Evolutionary conservation across 179 eudicot species (phyloP).

Genomic region (Silene noctiflora): DNA sequence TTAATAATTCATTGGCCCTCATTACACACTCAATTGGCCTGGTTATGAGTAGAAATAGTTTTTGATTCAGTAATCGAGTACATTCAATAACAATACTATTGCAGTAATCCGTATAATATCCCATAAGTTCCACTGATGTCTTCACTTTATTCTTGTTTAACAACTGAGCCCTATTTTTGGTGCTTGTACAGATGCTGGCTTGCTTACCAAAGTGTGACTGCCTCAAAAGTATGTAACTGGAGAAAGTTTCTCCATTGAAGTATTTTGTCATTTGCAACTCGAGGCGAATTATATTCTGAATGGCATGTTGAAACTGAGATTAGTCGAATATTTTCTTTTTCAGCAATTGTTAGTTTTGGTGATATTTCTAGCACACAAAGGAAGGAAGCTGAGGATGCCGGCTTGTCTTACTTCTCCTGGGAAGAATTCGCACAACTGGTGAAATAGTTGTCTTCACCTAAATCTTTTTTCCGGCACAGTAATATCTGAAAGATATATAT

Average conservation of each 20-base stretch:
- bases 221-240: constrained; percentile 65
- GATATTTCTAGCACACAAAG: constrained; percentile 52
- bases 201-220: constrained; percentile 59
- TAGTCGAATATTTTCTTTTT: neutral
- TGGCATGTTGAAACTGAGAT: neutral
- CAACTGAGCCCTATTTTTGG: neutral
- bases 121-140: neutral
- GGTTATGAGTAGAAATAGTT: too few species aligned
- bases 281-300: neutral
- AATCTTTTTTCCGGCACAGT: neutral
- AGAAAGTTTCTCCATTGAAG: neutral
- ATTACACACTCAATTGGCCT: too few species aligned
- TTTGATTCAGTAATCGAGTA: too few species aligned
- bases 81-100: too few species aligned
- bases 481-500: neutral
- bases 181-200: constrained; percentile 58
- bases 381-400: constrained; percentile 63
- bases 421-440: constrained; percentile 69
- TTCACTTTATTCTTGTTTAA: neutral
- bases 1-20: too few species aligned
- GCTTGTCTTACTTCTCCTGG: constrained; percentile 83
- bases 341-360: constrained; percentile 89
- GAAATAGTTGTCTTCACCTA: constrained; percentile 16
- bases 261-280: neutral
- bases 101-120: neutral